These are phyloP conservation scores for Colletotrichum camelliae DNA, from an alignment of 2,329 filamentous ascomycete species.

Conservation along the genomic window DNA sequence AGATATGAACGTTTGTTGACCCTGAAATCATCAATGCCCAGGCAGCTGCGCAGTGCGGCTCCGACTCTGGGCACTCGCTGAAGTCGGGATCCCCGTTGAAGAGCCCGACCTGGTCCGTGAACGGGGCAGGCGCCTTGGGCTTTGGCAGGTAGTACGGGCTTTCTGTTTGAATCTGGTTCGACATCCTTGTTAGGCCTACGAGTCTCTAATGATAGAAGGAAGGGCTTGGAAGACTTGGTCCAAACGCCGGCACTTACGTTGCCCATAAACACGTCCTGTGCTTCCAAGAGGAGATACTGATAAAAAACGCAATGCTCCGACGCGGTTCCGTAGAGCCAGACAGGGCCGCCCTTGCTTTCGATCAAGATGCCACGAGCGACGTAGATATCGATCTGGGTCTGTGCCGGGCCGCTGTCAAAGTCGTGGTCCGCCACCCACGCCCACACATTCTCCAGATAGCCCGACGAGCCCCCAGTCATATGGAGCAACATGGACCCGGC, in stretches of 20 bases:
- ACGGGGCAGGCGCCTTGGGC: conserved; percentile 26
- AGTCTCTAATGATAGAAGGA: neutral
- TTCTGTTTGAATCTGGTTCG: conserved; percentile 46
- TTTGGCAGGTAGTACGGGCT: conserved; percentile 31
- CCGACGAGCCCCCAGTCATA: conserved; percentile 35
- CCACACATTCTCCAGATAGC: conserved; percentile 30
- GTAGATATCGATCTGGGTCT: conserved; percentile 36
- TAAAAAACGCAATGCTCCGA: conserved; percentile 40
- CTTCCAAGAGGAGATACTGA: conserved; percentile 53
- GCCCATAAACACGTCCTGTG: conserved; percentile 53
- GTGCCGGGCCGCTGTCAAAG: conserved; percentile 12
- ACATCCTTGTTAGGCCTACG: conserved; percentile 24
- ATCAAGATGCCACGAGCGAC: conserved; percentile 39
- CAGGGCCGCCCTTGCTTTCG: conserved; percentile 25
- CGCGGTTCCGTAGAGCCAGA: conserved; percentile 28
- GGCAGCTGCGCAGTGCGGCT: conserved; percentile 24
- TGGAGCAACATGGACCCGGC: conserved; percentile 45
- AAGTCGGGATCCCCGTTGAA: conserved; percentile 19
- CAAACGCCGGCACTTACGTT: conserved; percentile 29
- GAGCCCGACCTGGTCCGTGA: conserved; percentile 7
- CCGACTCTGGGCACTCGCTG: neutral
- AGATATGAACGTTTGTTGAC: conserved; percentile 26
- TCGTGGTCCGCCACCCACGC: conserved; percentile 56
- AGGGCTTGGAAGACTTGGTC: neutral
- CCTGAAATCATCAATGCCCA: conserved; percentile 29